A percentile compares a stretch with the other conserved stretches of the same genome.
phyloP scores from a whole-genome alignment of 2,329 filamentous ascomycete species.

The Gnomoniopsis sp. region DNA sequence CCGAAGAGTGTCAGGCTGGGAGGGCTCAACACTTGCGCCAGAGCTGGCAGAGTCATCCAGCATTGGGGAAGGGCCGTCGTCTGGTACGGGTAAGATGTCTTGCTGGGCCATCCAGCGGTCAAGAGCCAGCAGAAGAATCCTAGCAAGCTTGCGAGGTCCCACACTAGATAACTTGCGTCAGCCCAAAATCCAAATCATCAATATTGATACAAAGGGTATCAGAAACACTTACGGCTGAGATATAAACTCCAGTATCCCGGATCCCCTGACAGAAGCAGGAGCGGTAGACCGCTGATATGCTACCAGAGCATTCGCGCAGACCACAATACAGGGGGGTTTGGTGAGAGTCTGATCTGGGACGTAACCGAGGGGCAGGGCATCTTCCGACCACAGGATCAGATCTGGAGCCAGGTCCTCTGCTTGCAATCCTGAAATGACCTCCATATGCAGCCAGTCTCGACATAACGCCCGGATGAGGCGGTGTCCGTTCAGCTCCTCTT shows the following conservation, averaged over 20 bases:
- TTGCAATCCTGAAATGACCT: background rate
- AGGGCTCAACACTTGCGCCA: background rate
- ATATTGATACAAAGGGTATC: background rate
- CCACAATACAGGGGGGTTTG: background rate
- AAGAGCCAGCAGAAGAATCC: slow-evolving; percentile 9
- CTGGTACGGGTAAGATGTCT: background rate
- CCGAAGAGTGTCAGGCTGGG: background rate
- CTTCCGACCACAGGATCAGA: slow-evolving; percentile 3
- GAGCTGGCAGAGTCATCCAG: background rate
- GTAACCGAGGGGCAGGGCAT: background rate
- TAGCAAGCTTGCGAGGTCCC: slow-evolving; percentile 18
- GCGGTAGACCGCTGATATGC: background rate
- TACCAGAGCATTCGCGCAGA: slow-evolving; percentile 8
- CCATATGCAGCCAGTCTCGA: background rate
- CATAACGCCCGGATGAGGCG: background rate
- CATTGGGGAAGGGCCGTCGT: background rate
- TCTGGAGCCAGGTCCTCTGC: background rate
- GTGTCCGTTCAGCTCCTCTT: background rate
- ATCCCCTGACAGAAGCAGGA: background rate
- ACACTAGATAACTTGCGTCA: background rate
- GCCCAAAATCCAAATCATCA: background rate
- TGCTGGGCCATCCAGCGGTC: background rate
- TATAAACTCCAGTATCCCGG: slow-evolving; percentile 7
- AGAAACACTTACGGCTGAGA: slow-evolving; percentile 15
- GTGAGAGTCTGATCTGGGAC: background rate